Percentiles rank a stretch among this genome's conserved stretches.
Evolutionary conservation across 768 basidiomycete genomes (phyloP).

Genomic region (Auriscalpium vulgare): DNA sequence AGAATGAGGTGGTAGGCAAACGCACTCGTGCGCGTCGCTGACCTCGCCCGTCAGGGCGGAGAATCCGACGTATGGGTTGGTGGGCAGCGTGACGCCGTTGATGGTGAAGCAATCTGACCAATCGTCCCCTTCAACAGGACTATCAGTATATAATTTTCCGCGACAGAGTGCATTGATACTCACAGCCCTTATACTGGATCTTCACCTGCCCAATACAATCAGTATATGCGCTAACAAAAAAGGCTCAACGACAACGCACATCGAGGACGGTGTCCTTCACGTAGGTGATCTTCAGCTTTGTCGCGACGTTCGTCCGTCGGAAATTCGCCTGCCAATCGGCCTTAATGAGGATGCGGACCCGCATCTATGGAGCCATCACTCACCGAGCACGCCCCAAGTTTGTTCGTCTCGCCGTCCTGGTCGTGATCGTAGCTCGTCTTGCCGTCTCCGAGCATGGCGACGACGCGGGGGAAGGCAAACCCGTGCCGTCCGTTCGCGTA

Average conservation of each 20-base stretch:
- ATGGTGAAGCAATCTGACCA: conserved; percentile 91
- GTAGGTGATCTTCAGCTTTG: conserved; percentile 86
- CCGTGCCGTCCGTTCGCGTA: conserved; percentile 75
- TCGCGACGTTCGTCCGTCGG: conserved; percentile 79
- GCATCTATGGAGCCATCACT: conserved; percentile 23
- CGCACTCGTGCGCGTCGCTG: conserved; percentile 85
- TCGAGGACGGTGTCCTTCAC: conserved; percentile 75
- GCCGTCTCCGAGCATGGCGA: conserved; percentile 86
- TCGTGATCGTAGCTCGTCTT: conserved; percentile 72
- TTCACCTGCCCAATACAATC: conserved; percentile 50
- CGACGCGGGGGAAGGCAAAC: conserved; percentile 82
- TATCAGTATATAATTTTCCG: conserved; percentile 2
- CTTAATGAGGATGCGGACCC: not conserved
- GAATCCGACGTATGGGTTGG: conserved; percentile 77
- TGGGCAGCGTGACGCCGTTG: conserved; percentile 56
- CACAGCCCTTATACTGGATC: conserved; percentile 82
- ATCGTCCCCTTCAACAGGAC: conserved; percentile 55
- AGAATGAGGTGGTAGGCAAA: conserved; percentile 6
- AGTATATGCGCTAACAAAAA: not conserved
- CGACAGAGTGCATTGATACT: conserved; percentile 19
- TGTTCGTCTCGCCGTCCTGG: conserved; percentile 74
- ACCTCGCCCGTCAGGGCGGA: conserved; percentile 94
- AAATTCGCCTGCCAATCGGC: conserved; percentile 59
- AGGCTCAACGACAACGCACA: conserved; percentile 36
- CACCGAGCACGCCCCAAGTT: conserved; percentile 80